These are phyloP conservation scores for Scheffersomyces spartinae DNA, from an alignment of 805 yeast genomes.

Conservation along the genomic window DNA sequence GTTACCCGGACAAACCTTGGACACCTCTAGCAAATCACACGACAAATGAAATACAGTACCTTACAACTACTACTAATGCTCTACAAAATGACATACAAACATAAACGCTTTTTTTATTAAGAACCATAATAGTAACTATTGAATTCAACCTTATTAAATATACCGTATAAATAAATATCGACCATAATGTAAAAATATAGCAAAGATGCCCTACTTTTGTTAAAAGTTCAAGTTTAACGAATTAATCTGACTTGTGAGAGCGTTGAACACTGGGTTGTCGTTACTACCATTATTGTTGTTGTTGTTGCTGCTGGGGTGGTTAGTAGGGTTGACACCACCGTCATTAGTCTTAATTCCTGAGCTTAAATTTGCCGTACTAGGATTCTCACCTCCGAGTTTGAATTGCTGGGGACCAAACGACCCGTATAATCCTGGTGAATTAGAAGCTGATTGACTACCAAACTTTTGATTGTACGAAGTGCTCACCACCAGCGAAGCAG, in stretches of 20 bases:
- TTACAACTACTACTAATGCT: no score
- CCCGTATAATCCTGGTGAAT: slow-evolving; percentile 15
- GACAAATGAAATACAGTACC: no score
- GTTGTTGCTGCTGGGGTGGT: slow-evolving; percentile 4
- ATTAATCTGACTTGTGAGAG: slow-evolving; percentile 20
- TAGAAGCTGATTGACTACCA: slow-evolving; percentile 9
- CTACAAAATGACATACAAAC: no score
- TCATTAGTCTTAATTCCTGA: slow-evolving; percentile 7
- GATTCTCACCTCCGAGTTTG: slow-evolving; percentile 7
- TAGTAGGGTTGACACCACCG: slow-evolving; percentile 5
- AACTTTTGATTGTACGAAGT: slow-evolving; percentile 9
- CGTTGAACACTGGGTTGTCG: slow-evolving; percentile 4
- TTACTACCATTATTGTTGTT: slow-evolving; percentile 2
- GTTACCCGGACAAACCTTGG: no score
- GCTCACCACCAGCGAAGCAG: no score
- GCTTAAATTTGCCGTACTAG: slow-evolving; percentile 7
- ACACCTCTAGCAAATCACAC: no score
- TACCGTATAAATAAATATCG: no score
- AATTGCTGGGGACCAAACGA: slow-evolving; percentile 7
- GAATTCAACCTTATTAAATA: no score
- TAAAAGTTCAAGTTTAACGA: slow-evolving; percentile 23
- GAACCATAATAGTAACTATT: no score
- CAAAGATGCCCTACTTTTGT: no score
- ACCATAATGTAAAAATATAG: no score
- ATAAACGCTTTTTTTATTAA: no score